phyloP scores from a whole-genome alignment of 306 rosid genomes.

The Lupinus albus region DNA sequence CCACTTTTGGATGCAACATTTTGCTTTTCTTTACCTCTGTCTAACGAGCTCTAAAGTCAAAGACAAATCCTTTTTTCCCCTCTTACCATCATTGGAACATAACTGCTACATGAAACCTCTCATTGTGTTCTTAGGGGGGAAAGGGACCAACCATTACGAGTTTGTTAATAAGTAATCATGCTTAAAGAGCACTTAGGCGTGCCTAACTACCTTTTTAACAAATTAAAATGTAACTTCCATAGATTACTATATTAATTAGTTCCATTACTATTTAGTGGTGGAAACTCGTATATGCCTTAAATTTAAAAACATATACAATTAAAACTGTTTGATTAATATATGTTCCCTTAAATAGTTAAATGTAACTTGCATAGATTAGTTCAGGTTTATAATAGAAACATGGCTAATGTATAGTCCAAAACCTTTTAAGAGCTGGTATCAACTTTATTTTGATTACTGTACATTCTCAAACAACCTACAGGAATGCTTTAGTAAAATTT shows the following conservation, averaged over 20 bases:
- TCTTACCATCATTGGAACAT: constrained; percentile 63
- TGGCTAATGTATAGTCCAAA: too few relatives aligned
- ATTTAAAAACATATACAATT: too few relatives aligned
- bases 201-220: not conserved
- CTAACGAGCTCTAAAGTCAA: constrained; percentile 50
- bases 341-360: too few relatives aligned
- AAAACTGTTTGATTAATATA: too few relatives aligned
- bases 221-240: not conserved
- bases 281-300: not conserved
- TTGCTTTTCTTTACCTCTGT: constrained; percentile 40
- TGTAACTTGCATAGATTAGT: too few relatives aligned
- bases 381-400: too few relatives aligned
- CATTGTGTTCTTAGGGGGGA: constrained; percentile 41
- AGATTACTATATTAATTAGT: not conserved
- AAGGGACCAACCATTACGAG: constrained; percentile 32
- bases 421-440: too few relatives aligned
- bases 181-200: constrained; percentile 27
- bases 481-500: too few relatives aligned
- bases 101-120: constrained; percentile 55
- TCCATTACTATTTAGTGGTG: not conserved
- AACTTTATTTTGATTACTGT: too few relatives aligned
- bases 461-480: too few relatives aligned
- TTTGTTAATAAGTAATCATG: constrained; percentile 44
- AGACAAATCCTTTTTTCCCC: constrained; percentile 39
- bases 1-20: constrained; percentile 44